Percentiles rank a stretch among this genome's conserved stretches.
Evolutionary conservation across 805 yeast genomes (phyloP).

Genomic region (Nakazawaea siamensis): DNA sequence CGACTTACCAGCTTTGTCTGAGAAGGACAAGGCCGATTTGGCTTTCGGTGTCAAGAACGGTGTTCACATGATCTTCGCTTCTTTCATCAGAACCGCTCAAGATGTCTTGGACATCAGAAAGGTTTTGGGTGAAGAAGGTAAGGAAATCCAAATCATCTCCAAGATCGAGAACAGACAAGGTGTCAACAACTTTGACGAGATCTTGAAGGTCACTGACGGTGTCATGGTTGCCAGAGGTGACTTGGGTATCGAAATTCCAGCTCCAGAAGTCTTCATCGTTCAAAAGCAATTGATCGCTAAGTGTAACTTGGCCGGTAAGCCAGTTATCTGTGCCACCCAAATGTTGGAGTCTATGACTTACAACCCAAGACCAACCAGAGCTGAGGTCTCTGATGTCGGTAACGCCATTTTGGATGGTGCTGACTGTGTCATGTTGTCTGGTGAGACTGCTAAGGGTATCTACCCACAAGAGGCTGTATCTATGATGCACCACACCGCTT

Average conservation of each 20-base stretch:
- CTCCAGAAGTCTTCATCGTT: constrained; percentile 96
- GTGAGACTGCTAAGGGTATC: constrained; percentile 99
- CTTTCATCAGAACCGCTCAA: constrained; percentile 91
- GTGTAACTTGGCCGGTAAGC: constrained; percentile 99
- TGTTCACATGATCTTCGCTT: constrained; percentile 98
- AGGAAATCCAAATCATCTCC: constrained; percentile 90
- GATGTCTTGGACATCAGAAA: constrained; percentile 87
- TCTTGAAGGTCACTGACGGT: constrained; percentile 92
- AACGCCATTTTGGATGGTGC: constrained; percentile 99
- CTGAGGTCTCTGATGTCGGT: constrained; percentile 99
- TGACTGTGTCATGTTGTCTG: constrained; percentile 99
- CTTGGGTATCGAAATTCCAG: constrained; percentile 98
- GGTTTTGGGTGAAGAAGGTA: constrained; percentile 95
- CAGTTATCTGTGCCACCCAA: constrained; percentile 99
- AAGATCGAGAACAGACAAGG: constrained; percentile 99
- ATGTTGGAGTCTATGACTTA: constrained; percentile 99
- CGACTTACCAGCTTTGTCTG: constrained; percentile 95
- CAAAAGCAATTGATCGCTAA: constrained; percentile 99
- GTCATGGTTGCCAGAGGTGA: constrained; percentile 99
- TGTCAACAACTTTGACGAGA: constrained; percentile 98
- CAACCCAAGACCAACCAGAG: constrained; percentile 99
- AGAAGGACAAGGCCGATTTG: constrained; percentile 91
- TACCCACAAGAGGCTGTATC: constrained; percentile 97
- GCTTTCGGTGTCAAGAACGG: constrained; percentile 94
- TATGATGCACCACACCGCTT: constrained; percentile 97